These are phyloP conservation scores for Brassica balearica DNA, from an alignment of 441 rosid species.

Conservation along the genomic window DNA sequence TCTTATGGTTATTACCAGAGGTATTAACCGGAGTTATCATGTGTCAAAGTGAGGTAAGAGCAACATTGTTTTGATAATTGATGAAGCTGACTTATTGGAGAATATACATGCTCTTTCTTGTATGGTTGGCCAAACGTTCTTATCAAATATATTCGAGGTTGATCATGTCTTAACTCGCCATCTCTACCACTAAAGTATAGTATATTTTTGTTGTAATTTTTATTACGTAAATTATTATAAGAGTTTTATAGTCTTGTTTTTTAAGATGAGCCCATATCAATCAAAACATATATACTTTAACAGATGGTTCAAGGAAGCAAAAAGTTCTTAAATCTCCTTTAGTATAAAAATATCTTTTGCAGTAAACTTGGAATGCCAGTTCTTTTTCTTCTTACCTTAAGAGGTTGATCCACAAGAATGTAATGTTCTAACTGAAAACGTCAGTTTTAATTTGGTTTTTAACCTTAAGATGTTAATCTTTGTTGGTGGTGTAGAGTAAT, in stretches of 20 bases:
- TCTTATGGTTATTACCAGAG: slow-evolving; percentile 35
- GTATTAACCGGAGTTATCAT: slow-evolving; percentile 20
- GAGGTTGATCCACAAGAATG: slow-evolving; percentile 1
- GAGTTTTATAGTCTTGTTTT: neutral
- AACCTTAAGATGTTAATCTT: neutral
- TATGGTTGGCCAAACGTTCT: slow-evolving; percentile 18
- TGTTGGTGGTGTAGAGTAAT: neutral
- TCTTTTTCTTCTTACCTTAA: neutral
- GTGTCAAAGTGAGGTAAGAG: slow-evolving; percentile 15
- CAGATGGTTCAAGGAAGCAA: neutral
- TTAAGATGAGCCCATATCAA: neutral
- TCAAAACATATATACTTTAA: neutral
- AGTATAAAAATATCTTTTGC: slow-evolving; percentile 2
- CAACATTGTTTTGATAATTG: slow-evolving; percentile 12
- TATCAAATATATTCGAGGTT: neutral
- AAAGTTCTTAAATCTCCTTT: neutral
- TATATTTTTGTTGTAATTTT: neutral
- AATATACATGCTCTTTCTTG: neutral
- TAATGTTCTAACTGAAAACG: neutral
- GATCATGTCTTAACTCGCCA: neutral
- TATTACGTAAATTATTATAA: neutral
- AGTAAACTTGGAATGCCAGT: slow-evolving; percentile 6
- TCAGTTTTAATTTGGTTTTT: neutral
- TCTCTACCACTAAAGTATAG: neutral
- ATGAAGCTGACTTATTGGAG: neutral